Evolutionary conservation across 2,329 filamentous ascomycete species (phyloP).

Genomic region (Coniosporium tulheliwenetii): DNA sequence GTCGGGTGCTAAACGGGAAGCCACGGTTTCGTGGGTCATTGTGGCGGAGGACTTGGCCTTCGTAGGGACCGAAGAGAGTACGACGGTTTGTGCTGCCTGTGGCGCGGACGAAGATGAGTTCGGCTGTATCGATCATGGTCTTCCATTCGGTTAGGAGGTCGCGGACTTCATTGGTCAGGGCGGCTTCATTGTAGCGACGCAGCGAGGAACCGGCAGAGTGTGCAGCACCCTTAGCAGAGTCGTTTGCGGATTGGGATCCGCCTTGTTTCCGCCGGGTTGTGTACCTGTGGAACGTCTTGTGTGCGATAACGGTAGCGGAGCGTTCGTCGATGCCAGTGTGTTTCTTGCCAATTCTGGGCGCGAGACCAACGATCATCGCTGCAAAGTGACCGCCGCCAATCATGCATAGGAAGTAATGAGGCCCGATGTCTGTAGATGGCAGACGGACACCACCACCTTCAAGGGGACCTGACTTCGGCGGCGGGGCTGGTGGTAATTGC

Average conservation of each 20-base stretch:
- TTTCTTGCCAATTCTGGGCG: slow-evolving; percentile 61
- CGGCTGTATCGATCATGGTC: slow-evolving; percentile 63
- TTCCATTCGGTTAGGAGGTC: slow-evolving; percentile 74
- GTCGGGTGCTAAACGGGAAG: slow-evolving; percentile 83
- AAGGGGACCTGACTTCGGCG: slow-evolving; percentile 18
- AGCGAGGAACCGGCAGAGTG: slow-evolving; percentile 86
- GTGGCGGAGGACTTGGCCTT: slow-evolving; percentile 64
- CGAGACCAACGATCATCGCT: slow-evolving; percentile 82
- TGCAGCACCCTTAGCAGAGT: slow-evolving; percentile 82
- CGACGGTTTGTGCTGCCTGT: slow-evolving; percentile 74
- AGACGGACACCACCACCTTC: slow-evolving; percentile 42
- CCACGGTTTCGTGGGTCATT: slow-evolving; percentile 70
- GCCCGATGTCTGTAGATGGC: slow-evolving; percentile 46
- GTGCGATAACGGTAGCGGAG: slow-evolving; percentile 75
- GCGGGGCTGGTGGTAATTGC: slow-evolving; percentile 51
- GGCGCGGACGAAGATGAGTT: slow-evolving; percentile 77
- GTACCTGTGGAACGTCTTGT: slow-evolving; percentile 97
- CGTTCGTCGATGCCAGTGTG: slow-evolving; percentile 58
- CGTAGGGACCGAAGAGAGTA: slow-evolving; percentile 82
- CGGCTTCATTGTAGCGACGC: slow-evolving; percentile 86
- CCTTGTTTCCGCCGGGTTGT: slow-evolving; percentile 93
- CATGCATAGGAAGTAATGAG: slow-evolving; percentile 95
- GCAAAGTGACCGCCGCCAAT: slow-evolving; percentile 96
- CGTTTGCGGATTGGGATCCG: slow-evolving; percentile 85
- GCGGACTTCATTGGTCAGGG: slow-evolving; percentile 76